These are phyloP conservation scores for Hypoxylon subgilvum DNA, from an alignment of 495 filamentous ascomycete genomes.

Conservation along the genomic window DNA sequence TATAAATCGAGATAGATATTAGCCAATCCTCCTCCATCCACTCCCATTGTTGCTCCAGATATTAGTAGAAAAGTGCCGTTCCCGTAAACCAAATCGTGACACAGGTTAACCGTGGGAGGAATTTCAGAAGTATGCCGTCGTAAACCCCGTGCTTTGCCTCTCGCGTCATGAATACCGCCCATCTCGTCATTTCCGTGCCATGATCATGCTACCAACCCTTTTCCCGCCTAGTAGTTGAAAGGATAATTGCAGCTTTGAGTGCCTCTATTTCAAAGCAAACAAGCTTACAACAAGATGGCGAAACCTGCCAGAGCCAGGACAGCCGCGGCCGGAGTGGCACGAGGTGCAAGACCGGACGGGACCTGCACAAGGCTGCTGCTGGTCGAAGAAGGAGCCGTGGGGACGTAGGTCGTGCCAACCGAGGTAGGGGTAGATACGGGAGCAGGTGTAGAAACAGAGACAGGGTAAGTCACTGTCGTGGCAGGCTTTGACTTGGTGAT, in stretches of 20 bases:
- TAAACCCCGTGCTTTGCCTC: background rate
- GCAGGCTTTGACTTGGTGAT: conserved; percentile 28
- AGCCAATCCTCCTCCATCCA: conserved; percentile 8
- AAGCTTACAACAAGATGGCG: conserved; percentile 44
- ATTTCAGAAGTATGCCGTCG: conserved; percentile 1
- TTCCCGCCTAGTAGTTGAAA: background rate
- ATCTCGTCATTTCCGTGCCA: background rate
- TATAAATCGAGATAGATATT: conserved; percentile 6
- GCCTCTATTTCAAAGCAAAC: conserved; percentile 16
- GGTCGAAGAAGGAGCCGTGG: conserved; percentile 6
- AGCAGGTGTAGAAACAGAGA: conserved; percentile 22
- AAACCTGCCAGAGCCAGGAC: conserved; percentile 48
- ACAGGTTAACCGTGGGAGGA: background rate
- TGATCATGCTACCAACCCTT: conserved; percentile 5
- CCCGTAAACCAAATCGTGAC: conserved; percentile 9
- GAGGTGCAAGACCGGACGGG: conserved; percentile 37
- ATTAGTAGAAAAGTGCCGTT: conserved; percentile 11
- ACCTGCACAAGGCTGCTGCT: conserved; percentile 18
- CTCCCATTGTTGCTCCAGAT: conserved; percentile 2
- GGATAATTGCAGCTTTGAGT: background rate
- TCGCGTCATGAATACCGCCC: conserved; percentile 12
- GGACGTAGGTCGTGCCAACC: conserved; percentile 27
- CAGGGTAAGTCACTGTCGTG: conserved; percentile 39
- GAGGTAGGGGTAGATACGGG: conserved; percentile 9
- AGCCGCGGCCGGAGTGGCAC: conserved; percentile 41